A percentile compares a stretch with the other conserved stretches of the same genome.
Evolutionary conservation across 768 basidiomycete species (phyloP).

Genomic region (Lepiota venenata): DNA sequence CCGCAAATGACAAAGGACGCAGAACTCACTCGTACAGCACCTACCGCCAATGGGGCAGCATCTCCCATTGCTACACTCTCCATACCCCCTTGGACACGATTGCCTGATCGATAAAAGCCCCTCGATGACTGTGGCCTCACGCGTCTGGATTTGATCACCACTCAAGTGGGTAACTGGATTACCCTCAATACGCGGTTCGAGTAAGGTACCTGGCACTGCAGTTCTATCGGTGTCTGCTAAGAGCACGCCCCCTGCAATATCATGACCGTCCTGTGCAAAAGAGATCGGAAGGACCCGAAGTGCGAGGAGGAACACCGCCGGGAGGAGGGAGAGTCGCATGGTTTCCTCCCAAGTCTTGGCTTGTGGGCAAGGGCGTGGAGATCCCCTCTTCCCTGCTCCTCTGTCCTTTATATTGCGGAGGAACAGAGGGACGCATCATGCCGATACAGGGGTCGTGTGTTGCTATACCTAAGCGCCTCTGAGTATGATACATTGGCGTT

Average conservation of each 20-base stretch:
- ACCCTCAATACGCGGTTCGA: background rate
- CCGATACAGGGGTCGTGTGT: no score
- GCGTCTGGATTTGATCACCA: background rate
- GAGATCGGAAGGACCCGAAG: background rate
- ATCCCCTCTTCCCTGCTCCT: no score
- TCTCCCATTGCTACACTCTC: background rate
- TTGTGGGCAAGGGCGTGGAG: no score
- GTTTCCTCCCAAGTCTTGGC: background rate
- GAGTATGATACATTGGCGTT: no score
- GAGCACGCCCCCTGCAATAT: background rate
- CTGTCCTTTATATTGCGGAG: no score
- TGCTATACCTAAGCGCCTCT: no score
- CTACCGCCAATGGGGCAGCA: conserved; percentile 7
- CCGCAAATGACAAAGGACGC: background rate
- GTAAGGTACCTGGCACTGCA: background rate
- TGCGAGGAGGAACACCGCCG: background rate
- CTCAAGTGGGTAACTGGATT: background rate
- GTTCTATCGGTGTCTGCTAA: background rate
- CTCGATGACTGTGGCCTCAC: conserved; percentile 2
- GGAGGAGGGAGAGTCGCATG: background rate
- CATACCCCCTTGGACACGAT: conserved; percentile 2
- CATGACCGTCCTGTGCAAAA: background rate
- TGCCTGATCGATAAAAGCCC: conserved; percentile 6
- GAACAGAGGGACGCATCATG: no score
- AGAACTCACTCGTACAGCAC: background rate